Conservation (phyloP, 441 rosid species). For the Aleurites moluccanus region DNA sequence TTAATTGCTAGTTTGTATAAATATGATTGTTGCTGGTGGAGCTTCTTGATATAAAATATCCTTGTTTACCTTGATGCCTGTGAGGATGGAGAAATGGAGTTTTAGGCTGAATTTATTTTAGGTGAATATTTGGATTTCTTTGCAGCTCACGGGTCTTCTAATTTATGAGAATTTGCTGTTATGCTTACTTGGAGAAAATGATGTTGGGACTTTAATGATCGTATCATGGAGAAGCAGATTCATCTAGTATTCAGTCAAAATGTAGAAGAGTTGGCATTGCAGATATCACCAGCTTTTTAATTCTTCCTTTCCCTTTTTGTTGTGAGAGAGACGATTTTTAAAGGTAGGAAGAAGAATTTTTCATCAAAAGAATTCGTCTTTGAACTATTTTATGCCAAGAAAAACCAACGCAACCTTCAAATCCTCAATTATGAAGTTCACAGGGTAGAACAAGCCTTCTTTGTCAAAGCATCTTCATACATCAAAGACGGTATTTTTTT, state of each 20-base stretch:
- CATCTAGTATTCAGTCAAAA: background rate
- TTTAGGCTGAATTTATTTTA: background rate
- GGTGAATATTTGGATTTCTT: background rate
- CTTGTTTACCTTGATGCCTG: background rate
- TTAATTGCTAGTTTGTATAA: background rate
- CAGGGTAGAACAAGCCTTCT: background rate
- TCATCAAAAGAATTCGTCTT: background rate
- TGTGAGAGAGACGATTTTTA: background rate
- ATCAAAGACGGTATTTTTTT: too few relatives aligned
- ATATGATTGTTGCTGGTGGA: background rate
- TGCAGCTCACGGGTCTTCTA: background rate
- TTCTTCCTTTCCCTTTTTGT: background rate
- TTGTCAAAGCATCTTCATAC: too few relatives aligned
- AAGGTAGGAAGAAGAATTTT: background rate
- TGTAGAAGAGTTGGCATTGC: background rate
- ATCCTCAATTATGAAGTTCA: background rate
- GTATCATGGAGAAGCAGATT: background rate
- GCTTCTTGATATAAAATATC: background rate
- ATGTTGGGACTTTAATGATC: slow-evolving; percentile 5
- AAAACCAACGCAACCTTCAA: too few relatives aligned
- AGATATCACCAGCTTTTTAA: background rate
- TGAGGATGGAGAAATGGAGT: background rate
- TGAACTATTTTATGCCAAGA: background rate
- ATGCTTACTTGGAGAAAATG: background rate
- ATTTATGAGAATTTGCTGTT: background rate